Evolutionary conservation across 139 green algal genomes (phyloP).

Genomic region (Micractinium conductrix): DNA sequence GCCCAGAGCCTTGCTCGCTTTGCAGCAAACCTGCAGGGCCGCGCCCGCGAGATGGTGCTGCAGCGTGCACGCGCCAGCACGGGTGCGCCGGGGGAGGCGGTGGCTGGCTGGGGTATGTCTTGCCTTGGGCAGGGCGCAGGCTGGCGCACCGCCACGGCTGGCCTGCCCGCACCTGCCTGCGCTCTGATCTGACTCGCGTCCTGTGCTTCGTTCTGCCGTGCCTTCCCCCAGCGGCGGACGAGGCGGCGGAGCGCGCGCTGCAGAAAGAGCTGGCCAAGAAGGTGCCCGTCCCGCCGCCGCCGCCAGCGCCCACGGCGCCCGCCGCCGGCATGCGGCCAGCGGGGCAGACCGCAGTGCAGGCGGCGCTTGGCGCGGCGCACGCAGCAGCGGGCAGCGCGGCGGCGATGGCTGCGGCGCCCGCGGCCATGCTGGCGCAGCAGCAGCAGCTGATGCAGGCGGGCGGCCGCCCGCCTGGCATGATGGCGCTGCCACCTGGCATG

Average conservation of each 20-base stretch:
- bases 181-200: background rate
- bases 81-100: background rate
- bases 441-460: conserved; percentile 16
- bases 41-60: conserved; percentile 24
- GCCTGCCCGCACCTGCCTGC: background rate
- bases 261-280: conserved; percentile 29
- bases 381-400: background rate
- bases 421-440: conserved; percentile 25
- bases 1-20: conserved; percentile 32
- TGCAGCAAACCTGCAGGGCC: conserved; percentile 27
- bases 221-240: background rate
- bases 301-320: background rate
- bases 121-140: too few relatives aligned
- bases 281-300: conserved; percentile 5
- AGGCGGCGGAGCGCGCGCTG: conserved; percentile 5
- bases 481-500: too few relatives aligned
- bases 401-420: background rate
- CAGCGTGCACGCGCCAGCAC: conserved; percentile 25
- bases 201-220: too few relatives aligned
- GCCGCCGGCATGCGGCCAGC: background rate
- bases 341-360: background rate
- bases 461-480: background rate
- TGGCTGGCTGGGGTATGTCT: background rate
- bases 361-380: background rate
- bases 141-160: background rate